A percentile compares a stretch with the other conserved stretches of the same genome.
phyloP scores from a whole-genome alignment of 2,329 filamentous ascomycete species.

The Lecanicillium sp. region DNA sequence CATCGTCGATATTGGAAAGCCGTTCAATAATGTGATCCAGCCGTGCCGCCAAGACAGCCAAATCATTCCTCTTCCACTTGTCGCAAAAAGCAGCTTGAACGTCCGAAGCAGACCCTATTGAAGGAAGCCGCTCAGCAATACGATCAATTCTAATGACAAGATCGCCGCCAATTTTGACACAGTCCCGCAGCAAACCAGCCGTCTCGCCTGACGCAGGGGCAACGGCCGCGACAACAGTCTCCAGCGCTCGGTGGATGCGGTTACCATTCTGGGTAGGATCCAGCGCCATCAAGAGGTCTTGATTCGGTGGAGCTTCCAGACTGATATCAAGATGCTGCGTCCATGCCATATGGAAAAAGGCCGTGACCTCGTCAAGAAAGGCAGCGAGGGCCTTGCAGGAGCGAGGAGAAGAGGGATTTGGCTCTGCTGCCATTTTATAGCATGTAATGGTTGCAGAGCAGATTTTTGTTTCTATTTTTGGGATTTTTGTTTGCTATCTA shows the following conservation, averaged over 20 bases:
- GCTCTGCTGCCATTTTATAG: slow-evolving; percentile 22
- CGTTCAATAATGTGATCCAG: slow-evolving; percentile 2
- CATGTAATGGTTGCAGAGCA: slow-evolving; percentile 18
- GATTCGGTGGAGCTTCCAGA: background rate
- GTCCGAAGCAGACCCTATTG: background rate
- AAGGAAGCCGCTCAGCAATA: slow-evolving; percentile 5
- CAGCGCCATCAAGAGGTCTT: background rate
- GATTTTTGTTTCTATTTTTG: slow-evolving; percentile 8
- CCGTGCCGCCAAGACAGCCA: slow-evolving; percentile 2
- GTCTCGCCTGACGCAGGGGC: background rate
- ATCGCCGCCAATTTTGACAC: slow-evolving; percentile 17
- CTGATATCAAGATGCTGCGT: slow-evolving; percentile 7
- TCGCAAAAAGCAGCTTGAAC: background rate
- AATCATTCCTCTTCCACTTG: slow-evolving; percentile 1
- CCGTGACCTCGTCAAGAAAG: slow-evolving; percentile 13
- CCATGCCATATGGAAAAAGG: slow-evolving; percentile 8
- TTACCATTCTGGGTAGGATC: background rate
- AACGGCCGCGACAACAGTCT: background rate
- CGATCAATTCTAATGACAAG: slow-evolving; percentile 15
- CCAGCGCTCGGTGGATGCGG: background rate
- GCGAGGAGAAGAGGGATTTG: background rate
- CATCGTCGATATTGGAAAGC: background rate
- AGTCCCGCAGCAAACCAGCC: slow-evolving; percentile 9
- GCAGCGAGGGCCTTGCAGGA: slow-evolving; percentile 8
- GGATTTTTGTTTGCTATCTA: background rate